Conservation (phyloP, 257 asterid species). For the Fraxinus excelsior region DNA sequence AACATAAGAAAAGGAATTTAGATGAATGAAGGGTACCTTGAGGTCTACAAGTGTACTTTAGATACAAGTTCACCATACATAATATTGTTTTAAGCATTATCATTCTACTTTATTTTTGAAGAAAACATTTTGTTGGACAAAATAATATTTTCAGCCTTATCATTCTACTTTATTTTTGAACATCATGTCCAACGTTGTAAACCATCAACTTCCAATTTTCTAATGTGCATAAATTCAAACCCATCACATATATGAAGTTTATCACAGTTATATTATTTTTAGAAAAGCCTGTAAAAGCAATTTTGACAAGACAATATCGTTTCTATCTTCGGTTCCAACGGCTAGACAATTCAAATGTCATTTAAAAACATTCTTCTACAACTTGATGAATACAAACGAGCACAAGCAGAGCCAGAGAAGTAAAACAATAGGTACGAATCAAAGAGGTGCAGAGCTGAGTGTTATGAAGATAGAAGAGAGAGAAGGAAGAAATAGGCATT, state of each 20-base stretch:
- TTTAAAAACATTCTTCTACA: neutral
- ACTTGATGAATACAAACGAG: neutral
- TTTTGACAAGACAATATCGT: neutral
- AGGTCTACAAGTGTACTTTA: neutral
- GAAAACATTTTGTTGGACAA: neutral
- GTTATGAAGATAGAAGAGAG: neutral
- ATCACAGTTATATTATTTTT: neutral
- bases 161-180: neutral
- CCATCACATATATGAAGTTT: neutral
- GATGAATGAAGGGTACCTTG: neutral
- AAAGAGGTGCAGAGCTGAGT: neutral
- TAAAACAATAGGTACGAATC: neutral
- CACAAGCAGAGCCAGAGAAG: neutral
- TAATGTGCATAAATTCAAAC: neutral
- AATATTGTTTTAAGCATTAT: neutral
- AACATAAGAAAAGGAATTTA: neutral
- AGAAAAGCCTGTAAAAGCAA: neutral
- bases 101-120: neutral
- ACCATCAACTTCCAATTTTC: neutral
- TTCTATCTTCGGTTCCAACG: neutral
- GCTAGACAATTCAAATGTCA: neutral
- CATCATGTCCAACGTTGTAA: neutral
- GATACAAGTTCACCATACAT: neutral
- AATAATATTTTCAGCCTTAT: too few relatives aligned
- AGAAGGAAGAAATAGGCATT: neutral